Percentiles rank a stretch among this genome's conserved stretches.
Conservation (phyloP, 371 early-diverging fungal genomes). For the Saksenaea oblongispora region DNA sequence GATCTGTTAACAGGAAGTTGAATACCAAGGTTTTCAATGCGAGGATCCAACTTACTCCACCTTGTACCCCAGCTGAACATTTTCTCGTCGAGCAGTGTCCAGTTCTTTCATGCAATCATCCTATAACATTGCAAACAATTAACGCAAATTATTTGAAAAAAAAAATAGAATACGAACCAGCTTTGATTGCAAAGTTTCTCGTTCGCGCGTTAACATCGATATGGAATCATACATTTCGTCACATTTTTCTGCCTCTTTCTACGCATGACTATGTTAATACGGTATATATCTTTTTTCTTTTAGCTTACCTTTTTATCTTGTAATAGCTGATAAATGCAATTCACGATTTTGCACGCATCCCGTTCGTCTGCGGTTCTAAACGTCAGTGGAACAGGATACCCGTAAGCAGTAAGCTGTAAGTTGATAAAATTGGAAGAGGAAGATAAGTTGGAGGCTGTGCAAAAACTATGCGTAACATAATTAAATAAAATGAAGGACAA, state of each 20-base stretch:
- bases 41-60: slow-evolving; percentile 16
- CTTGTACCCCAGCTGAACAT: slow-evolving; percentile 6
- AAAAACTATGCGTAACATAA: slow-evolving; percentile 4
- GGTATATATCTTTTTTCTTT: neutral
- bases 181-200: slow-evolving; percentile 12
- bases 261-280: neutral
- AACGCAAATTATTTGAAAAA: neutral
- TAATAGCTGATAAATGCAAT: slow-evolving; percentile 36
- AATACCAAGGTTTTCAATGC: neutral
- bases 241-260: slow-evolving; percentile 2
- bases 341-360: slow-evolving; percentile 41
- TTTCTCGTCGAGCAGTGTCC: slow-evolving; percentile 10
- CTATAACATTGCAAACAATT: neutral
- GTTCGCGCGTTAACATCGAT: slow-evolving; percentile 9
- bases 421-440: slow-evolving; percentile 42
- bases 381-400: slow-evolving; percentile 43
- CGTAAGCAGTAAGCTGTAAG: slow-evolving; percentile 36
- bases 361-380: slow-evolving; percentile 26
- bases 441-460: slow-evolving; percentile 17
- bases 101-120: slow-evolving; percentile 13
- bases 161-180: slow-evolving; percentile 10
- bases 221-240: slow-evolving; percentile 16
- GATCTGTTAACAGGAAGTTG: slow-evolving; percentile 17
- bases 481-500: neutral
- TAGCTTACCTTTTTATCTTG: slow-evolving; percentile 36